Percentiles rank a stretch among this genome's conserved stretches.
Evolutionary conservation across 768 basidiomycete species (phyloP).

Genomic region (Zangia roseola): DNA sequence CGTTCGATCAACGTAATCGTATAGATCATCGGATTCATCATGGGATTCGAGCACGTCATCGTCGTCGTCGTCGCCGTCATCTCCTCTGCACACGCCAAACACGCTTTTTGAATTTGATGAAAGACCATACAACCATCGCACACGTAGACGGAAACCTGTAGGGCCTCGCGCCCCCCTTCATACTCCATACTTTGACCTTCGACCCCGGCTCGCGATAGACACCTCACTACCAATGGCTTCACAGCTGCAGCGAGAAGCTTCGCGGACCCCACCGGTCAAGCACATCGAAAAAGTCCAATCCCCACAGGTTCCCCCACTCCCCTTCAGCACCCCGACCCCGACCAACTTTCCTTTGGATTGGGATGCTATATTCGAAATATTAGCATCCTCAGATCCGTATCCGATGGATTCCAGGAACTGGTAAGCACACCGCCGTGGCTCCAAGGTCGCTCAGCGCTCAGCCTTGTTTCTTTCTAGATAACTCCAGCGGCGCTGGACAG

Average conservation of each 20-base stretch:
- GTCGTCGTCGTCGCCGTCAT: conserved; percentile 15
- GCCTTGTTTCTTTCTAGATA: conserved; percentile 5
- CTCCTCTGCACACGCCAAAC: conserved; percentile 4
- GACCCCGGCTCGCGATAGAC: conserved; percentile 17
- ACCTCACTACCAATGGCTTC: conserved; percentile 10
- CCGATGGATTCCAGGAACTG: background rate
- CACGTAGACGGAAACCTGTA: conserved; percentile 21
- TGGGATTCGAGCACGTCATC: conserved; percentile 11
- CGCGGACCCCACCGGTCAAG: conserved; percentile 3
- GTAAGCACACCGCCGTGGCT: conserved; percentile 9
- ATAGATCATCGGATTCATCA: conserved; percentile 17
- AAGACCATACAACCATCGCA: background rate
- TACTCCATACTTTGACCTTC: conserved; percentile 1
- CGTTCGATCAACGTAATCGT: conserved; percentile 14
- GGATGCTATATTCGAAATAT: conserved; percentile 32
- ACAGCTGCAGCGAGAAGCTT: conserved; percentile 4
- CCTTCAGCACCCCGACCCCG: conserved; percentile 16
- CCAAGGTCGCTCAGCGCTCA: conserved; percentile 1
- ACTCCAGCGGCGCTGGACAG: background rate
- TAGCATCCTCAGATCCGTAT: conserved; percentile 14
- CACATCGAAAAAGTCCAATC: background rate
- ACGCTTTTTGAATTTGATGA: conserved; percentile 5
- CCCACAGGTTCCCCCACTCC: conserved; percentile 3
- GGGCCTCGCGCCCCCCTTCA: conserved; percentile 28
- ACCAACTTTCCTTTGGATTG: conserved; percentile 27